These are phyloP conservation scores for Pyrrhoderma lamaoense DNA, from an alignment of 1,284 basidiomycete species.

Conservation along the genomic window DNA sequence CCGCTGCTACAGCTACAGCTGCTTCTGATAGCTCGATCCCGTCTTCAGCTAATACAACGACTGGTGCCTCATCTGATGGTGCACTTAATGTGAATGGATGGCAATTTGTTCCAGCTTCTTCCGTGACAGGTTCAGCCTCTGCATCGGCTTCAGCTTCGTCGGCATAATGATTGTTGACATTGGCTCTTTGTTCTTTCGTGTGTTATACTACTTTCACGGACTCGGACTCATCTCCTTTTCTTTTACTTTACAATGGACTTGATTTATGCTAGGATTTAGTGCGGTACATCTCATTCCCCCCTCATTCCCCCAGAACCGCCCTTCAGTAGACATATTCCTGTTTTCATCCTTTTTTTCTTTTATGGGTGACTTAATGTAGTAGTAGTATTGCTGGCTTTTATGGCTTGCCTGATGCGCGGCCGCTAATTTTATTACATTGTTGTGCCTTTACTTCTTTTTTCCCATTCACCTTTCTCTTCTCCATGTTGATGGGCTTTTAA, in stretches of 20 bases:
- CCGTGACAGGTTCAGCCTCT: background rate
- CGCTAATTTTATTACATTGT: constrained; percentile 1
- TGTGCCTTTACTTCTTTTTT: background rate
- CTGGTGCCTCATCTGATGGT: constrained; percentile 36
- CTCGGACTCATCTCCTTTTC: background rate
- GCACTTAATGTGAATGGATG: constrained; percentile 28
- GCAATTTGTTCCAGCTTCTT: constrained; percentile 16
- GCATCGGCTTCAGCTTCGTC: background rate
- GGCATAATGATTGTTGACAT: background rate
- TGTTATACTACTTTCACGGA: background rate
- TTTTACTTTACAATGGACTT: background rate
- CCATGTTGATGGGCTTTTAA: background rate
- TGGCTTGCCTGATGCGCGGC: constrained; percentile 13
- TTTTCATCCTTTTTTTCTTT: background rate
- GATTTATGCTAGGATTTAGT: constrained; percentile 1
- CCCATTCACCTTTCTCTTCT: background rate
- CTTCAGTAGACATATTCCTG: background rate
- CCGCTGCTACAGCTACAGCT: constrained; percentile 11
- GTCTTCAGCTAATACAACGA: constrained; percentile 28
- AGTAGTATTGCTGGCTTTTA: background rate
- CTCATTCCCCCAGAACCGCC: background rate
- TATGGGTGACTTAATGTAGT: background rate
- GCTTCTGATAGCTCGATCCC: constrained; percentile 20
- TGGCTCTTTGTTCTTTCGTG: background rate
- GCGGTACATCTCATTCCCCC: constrained; percentile 1